These are phyloP conservation scores for Fusarium protoensiforme DNA, from an alignment of 2,329 filamentous ascomycete species.

Conservation along the genomic window DNA sequence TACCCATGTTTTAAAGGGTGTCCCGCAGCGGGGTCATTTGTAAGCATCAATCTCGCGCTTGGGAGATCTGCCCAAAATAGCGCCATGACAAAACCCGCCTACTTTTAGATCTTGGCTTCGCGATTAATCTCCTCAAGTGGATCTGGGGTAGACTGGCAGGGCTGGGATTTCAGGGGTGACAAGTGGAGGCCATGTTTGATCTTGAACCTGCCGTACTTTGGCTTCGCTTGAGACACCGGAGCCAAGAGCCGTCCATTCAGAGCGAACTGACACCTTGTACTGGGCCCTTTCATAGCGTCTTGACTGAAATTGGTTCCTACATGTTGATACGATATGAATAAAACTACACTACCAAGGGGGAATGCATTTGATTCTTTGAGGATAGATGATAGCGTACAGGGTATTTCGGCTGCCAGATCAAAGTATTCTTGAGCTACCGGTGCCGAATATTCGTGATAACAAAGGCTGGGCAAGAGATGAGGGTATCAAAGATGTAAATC, in stretches of 20 bases:
- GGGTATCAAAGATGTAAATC: neutral
- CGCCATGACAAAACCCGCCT: neutral
- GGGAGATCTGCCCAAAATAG: neutral
- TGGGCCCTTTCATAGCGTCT: neutral
- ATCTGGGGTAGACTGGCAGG: neutral
- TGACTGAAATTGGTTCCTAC: rapidly evolving
- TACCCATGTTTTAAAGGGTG: neutral
- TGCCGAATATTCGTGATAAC: neutral
- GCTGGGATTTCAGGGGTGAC: neutral
- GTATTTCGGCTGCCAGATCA: neutral
- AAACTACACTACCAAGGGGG: neutral
- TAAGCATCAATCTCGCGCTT: neutral
- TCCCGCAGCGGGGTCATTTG: neutral
- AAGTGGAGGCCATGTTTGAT: neutral
- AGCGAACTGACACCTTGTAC: neutral
- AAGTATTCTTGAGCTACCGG: rapidly evolving
- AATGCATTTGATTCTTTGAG: neutral
- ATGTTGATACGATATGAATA: neutral
- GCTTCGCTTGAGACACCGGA: neutral
- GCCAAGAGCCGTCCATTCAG: neutral
- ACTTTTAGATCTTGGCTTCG: neutral
- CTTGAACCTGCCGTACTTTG: neutral
- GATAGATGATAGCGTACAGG: neutral
- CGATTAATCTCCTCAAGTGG: neutral
- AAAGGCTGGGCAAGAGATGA: neutral